Percentiles rank a stretch among this genome's conserved stretches.
These are phyloP conservation scores for Sideroxylon spinosum DNA, from an alignment of 179 eudicot genomes.

Conservation along the genomic window DNA sequence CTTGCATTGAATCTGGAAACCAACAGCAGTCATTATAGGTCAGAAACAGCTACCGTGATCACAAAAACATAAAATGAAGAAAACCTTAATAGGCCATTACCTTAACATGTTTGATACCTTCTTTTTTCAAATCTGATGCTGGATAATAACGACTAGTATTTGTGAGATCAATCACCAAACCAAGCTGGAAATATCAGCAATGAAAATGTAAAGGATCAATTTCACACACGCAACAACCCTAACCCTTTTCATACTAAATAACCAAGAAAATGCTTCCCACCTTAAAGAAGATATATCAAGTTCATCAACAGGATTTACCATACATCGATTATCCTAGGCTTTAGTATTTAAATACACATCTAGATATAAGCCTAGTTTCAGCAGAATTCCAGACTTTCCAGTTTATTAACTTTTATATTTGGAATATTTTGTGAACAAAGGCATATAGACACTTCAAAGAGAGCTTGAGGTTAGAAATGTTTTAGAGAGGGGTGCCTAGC, in stretches of 20 bases:
- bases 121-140: conserved; percentile 39
- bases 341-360: neutral
- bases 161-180: conserved; percentile 60
- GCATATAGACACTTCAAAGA: neutral
- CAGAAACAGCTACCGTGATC: neutral
- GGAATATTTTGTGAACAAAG: neutral
- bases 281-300: neutral
- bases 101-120: conserved; percentile 60
- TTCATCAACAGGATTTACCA: neutral
- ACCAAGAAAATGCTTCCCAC: neutral
- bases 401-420: neutral
- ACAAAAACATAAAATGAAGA: conserved; percentile 4
- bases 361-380: neutral
- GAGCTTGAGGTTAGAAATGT: neutral
- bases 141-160: conserved; percentile 53
- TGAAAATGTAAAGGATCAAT: conserved; percentile 1
- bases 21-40: conserved; percentile 10
- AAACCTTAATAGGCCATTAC: conserved; percentile 20
- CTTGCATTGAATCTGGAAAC: conserved; percentile 44
- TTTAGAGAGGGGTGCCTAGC: neutral
- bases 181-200: conserved; percentile 42
- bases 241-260: neutral
- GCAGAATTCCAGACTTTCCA: neutral
- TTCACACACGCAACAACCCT: neutral
- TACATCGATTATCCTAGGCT: neutral